A percentile compares a stretch with the other conserved stretches of the same genome.
These are phyloP conservation scores for Centaurea solstitialis DNA, from an alignment of 129 eudicot genomes.

Conservation along the genomic window DNA sequence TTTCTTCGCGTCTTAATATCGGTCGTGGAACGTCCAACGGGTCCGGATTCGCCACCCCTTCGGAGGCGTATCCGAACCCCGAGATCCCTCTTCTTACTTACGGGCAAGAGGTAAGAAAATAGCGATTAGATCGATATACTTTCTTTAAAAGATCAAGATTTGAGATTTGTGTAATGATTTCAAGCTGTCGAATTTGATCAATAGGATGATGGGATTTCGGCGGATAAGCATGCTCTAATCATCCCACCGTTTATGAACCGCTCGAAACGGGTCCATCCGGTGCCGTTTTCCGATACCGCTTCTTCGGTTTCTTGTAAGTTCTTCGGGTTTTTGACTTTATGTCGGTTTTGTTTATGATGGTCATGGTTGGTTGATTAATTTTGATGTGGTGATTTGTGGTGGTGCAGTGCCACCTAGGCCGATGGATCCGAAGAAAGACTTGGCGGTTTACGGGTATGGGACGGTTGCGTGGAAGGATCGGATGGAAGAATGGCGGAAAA, in stretches of 20 bases:
- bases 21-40: constrained; percentile 49
- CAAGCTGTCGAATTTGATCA: constrained; percentile 6
- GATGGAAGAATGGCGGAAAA: constrained; percentile 89
- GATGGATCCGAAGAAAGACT: constrained; percentile 87
- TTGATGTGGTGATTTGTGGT: not conserved
- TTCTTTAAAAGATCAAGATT: not conserved
- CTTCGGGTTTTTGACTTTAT: not conserved
- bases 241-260: constrained; percentile 73
- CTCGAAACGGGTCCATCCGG: constrained; percentile 71
- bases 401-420: constrained; percentile 74
- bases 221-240: constrained; percentile 83
- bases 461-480: constrained; percentile 92
- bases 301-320: constrained; percentile 65
- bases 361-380: not conserved
- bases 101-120: constrained; percentile 68
- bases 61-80: constrained; percentile 48
- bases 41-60: constrained; percentile 57
- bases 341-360: not conserved
- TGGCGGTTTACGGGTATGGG: constrained; percentile 85
- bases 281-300: constrained; percentile 54
- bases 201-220: constrained; percentile 76
- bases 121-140: not conserved
- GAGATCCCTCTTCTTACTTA: constrained; percentile 83
- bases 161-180: not conserved
- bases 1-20: constrained; percentile 44